Evolutionary conservation across 192 early-diverging fungal genomes (phyloP), one percentile per base, ranked within the genome.

Genomic region (Linnemannia hyalina): DNA sequence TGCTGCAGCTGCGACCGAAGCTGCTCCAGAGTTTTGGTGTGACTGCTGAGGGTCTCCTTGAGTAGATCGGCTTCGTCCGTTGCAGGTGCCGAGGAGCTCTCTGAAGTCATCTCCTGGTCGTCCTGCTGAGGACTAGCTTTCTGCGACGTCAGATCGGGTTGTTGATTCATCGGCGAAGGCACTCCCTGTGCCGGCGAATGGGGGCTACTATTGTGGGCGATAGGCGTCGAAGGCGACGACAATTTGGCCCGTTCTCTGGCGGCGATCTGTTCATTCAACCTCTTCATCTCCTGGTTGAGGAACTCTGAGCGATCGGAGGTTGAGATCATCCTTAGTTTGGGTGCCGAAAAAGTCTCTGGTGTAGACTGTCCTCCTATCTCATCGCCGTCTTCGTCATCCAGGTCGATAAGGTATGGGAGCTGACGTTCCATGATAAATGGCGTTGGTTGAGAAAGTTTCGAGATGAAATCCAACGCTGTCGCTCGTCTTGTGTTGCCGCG

Each of bases 371-470:
- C 68, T 22, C 47, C 46, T 54, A 40, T 68, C 20, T 81, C 75
- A 22, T 77, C 81, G 5, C 68, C 70, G 68, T 82, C 75, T 23
- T 82, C 81, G 26, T 80, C 78, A 70, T 86, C 84, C 44, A 86
- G 29, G 49, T 86, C 84, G 18, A 86, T 86, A 10, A 86, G 36
- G 46, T 74, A 77, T 6, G 79, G 76, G 4, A 69, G 52, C 18
- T 36, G 23, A 15, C 84, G 74, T 38, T 86, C 75, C 44, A 60
- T 46, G 0, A 86, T 76, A 65, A 86, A 86, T 22, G 84, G 84
- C 1, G 55, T 40, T 22, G 73, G 35, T 11, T 63, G 65, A 5
- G 44, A 57, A 29, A 47, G 7, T 38, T 52, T 55, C 13, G 42
- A 6, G 20, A 86, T 81, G 29, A 86, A 80, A 32, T 86, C 84